phyloP scores from a whole-genome alignment of 257 asterid genomes.

The Anisodus tanguticus region DNA sequence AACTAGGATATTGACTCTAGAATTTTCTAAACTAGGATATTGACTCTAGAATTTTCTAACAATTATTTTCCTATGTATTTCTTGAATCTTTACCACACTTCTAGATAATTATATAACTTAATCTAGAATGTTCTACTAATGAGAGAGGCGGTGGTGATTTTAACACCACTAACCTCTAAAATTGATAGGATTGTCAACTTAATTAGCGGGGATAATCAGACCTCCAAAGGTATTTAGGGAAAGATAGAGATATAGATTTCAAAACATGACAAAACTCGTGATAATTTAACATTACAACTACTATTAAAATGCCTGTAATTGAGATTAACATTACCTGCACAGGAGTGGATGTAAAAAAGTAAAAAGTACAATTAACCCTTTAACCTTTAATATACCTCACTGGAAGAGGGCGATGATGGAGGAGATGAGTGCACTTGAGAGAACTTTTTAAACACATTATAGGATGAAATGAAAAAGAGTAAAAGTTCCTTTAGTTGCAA shows the following conservation, averaged over 20 bases:
- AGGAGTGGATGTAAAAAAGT: background rate
- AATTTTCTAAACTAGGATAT: too few species aligned
- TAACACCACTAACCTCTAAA: background rate
- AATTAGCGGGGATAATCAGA: background rate
- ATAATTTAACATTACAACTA: background rate
- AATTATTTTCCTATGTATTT: too few species aligned
- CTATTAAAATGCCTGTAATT: background rate
- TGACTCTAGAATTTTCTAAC: too few species aligned
- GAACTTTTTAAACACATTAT: background rate
- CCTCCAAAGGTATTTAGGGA: background rate
- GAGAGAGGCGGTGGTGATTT: too few species aligned
- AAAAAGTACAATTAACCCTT: slow-evolving; percentile 9
- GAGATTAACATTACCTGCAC: slow-evolving; percentile 12
- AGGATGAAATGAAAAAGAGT: background rate
- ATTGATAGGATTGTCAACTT: background rate
- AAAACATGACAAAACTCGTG: background rate
- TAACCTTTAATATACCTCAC: background rate
- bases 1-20: too few species aligned
- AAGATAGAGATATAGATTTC: background rate
- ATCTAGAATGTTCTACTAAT: too few species aligned
- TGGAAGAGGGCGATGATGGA: too few species aligned
- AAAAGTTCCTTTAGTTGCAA: slow-evolving; percentile 20
- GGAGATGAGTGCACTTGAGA: too few species aligned
- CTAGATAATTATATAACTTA: too few species aligned
- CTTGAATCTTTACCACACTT: too few species aligned